Evolutionary conservation across 352 stramenopile species (phyloP).

Genomic region (Globisporangium cystogenes): DNA sequence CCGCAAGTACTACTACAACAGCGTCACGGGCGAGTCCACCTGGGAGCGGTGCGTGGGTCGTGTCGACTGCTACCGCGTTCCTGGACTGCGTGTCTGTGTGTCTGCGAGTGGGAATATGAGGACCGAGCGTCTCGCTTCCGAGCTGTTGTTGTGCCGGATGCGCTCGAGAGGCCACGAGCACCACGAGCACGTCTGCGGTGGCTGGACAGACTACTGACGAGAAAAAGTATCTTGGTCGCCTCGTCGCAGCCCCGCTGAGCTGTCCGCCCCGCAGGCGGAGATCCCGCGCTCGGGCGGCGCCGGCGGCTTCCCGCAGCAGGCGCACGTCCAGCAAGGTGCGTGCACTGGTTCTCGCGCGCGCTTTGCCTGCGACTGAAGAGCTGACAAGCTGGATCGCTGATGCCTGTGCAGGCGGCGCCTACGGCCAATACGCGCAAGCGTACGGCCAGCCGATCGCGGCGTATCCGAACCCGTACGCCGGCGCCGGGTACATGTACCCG

Average conservation of each 20-base stretch:
- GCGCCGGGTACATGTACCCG: conserved; percentile 81
- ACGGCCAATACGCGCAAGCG: conserved; percentile 64
- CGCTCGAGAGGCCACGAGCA: too few species aligned
- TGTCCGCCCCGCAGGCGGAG: conserved; percentile 31
- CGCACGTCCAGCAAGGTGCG: conserved; percentile 40
- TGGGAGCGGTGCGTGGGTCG: conserved; percentile 88
- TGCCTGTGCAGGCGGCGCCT: conserved; percentile 19
- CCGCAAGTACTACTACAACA: conserved; percentile 92
- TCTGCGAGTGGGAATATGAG: not conserved
- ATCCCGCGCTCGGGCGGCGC: conserved; percentile 22
- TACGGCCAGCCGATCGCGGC: conserved; percentile 70
- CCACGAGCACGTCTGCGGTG: too few species aligned
- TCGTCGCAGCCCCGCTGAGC: conserved; percentile 40
- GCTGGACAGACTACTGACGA: not conserved
- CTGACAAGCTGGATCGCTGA: too few species aligned
- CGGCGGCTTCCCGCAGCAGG: conserved; percentile 28
- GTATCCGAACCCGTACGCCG: conserved; percentile 68
- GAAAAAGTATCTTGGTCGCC: not conserved
- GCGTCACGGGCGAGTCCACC: conserved; percentile 83
- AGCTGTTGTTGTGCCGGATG: not conserved
- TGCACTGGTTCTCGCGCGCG: not conserved
- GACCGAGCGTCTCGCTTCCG: not conserved
- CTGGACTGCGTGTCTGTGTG: too few species aligned
- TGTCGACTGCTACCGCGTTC: not conserved
- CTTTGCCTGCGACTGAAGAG: too few species aligned